phyloP scores from a whole-genome alignment of 768 basidiomycete species.

The Suillus subaureus region DNA sequence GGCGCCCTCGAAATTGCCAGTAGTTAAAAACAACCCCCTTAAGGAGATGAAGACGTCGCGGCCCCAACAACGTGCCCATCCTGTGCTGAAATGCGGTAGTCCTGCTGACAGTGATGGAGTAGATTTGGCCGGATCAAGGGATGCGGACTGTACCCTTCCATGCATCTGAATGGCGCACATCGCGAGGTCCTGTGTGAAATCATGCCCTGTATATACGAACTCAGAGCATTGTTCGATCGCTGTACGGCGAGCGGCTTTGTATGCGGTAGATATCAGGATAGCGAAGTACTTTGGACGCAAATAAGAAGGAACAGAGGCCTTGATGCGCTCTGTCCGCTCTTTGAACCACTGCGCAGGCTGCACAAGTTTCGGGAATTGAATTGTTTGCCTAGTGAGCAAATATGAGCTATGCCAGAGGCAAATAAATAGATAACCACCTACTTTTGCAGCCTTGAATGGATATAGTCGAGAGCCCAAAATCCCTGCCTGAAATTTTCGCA shows the following conservation, averaged over 20 bases:
- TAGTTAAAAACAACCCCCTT: slow-evolving; percentile 90
- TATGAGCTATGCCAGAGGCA: slow-evolving; percentile 17
- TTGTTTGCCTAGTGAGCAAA: slow-evolving; percentile 50
- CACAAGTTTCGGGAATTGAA: slow-evolving; percentile 65
- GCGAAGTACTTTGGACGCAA: slow-evolving; percentile 97
- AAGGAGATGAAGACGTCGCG: slow-evolving; percentile 93
- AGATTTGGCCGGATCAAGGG: slow-evolving; percentile 69
- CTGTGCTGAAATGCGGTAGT: slow-evolving; percentile 88
- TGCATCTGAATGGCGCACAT: slow-evolving; percentile 88
- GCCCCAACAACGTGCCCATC: slow-evolving; percentile 98
- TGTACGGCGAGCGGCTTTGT: slow-evolving; percentile 84
- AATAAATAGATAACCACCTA: slow-evolving; percentile 41
- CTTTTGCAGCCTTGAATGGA: slow-evolving; percentile 67
- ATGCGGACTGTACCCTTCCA: slow-evolving; percentile 88
- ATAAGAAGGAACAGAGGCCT: slow-evolving; percentile 74
- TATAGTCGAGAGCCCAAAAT: slow-evolving; percentile 91
- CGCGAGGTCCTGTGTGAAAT: slow-evolving; percentile 89
- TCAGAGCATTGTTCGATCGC: slow-evolving; percentile 89
- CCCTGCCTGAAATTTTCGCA: slow-evolving; percentile 88
- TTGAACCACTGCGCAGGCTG: slow-evolving; percentile 83
- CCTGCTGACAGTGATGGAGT: slow-evolving; percentile 92
- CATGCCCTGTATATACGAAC: slow-evolving; percentile 82
- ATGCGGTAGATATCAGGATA: slow-evolving; percentile 85
- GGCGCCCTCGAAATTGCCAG: slow-evolving; percentile 85
- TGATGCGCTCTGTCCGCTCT: slow-evolving; percentile 84